phyloP scores from a whole-genome alignment of 352 stramenopile genomes.

The Thraustotheca clavata region DNA sequence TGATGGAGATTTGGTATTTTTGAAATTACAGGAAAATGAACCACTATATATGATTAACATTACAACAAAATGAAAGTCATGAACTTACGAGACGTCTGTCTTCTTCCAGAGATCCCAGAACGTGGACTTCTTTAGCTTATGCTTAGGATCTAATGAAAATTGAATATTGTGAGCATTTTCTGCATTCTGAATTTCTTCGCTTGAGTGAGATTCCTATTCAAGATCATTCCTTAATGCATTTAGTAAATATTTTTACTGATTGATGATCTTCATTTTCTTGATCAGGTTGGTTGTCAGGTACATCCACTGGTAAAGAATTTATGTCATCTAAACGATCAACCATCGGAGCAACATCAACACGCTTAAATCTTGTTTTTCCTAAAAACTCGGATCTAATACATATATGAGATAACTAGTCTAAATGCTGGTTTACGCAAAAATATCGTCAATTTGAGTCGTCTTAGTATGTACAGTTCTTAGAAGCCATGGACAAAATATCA shows the following conservation, averaged over 20 bases:
- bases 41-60: conserved; percentile 28
- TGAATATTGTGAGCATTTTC: background rate
- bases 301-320: background rate
- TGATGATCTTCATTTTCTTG: background rate
- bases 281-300: background rate
- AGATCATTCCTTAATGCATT: background rate
- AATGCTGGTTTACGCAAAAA: background rate
- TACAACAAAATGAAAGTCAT: background rate
- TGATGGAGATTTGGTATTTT: conserved; percentile 34
- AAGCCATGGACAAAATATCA: conserved; percentile 14
- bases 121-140: background rate
- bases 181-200: background rate
- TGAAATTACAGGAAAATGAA: conserved; percentile 63
- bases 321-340: conserved; percentile 9
- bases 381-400: conserved; percentile 6
- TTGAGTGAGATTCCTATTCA: background rate
- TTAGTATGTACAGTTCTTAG: conserved; percentile 16
- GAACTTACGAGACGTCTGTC: conserved; percentile 8
- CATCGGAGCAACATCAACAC: conserved; percentile 10
- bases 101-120: conserved; percentile 22
- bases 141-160: conserved; percentile 12
- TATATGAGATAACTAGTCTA: background rate
- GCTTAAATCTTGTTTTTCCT: conserved; percentile 12
- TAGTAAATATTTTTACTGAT: background rate
- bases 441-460: conserved; percentile 20